phyloP scores from a whole-genome alignment of 495 filamentous ascomycete genomes.

The Penicillium arizonense region DNA sequence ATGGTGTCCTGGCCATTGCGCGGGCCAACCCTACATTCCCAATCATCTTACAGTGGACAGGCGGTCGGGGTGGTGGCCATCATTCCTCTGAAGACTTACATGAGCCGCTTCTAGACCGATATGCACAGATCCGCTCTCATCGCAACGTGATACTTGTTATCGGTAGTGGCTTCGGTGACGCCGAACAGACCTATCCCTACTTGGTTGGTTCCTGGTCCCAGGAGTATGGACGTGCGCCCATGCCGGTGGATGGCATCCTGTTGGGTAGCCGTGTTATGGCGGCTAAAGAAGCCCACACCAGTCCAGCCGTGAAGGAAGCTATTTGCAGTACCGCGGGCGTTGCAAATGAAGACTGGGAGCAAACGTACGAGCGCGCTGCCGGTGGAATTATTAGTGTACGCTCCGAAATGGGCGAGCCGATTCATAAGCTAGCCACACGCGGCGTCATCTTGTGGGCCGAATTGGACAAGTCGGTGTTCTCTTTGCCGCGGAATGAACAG shows the following conservation, averaged over 20 bases:
- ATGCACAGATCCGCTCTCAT: conserved; percentile 75
- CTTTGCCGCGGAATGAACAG: conserved; percentile 24
- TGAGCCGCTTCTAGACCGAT: conserved; percentile 88
- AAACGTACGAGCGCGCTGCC: conserved; percentile 21
- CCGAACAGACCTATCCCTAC: conserved; percentile 91
- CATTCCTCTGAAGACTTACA: conserved; percentile 97
- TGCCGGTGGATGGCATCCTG: conserved; percentile 90
- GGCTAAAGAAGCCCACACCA: conserved; percentile 59
- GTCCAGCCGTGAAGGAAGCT: conserved; percentile 23
- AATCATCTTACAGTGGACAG: conserved; percentile 91
- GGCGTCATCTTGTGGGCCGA: conserved; percentile 39
- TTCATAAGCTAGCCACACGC: conserved; percentile 41
- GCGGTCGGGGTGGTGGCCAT: conserved; percentile 89
- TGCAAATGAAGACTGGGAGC: conserved; percentile 26
- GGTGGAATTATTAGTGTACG: conserved; percentile 39
- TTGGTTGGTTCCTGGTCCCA: conserved; percentile 84
- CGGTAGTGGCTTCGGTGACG: conserved; percentile 88
- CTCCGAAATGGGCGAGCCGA: conserved; percentile 45
- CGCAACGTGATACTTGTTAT: conserved; percentile 86
- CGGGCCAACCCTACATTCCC: conserved; percentile 89
- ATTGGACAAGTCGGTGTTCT: conserved; percentile 38
- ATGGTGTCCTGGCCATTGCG: conserved; percentile 87
- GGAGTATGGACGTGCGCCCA: conserved; percentile 82
- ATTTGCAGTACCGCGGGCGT: conserved; percentile 32
- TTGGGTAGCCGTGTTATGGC: conserved; percentile 94